phyloP scores from a whole-genome alignment of 306 rosid genomes.

The Casuarina cunninghamiana region DNA sequence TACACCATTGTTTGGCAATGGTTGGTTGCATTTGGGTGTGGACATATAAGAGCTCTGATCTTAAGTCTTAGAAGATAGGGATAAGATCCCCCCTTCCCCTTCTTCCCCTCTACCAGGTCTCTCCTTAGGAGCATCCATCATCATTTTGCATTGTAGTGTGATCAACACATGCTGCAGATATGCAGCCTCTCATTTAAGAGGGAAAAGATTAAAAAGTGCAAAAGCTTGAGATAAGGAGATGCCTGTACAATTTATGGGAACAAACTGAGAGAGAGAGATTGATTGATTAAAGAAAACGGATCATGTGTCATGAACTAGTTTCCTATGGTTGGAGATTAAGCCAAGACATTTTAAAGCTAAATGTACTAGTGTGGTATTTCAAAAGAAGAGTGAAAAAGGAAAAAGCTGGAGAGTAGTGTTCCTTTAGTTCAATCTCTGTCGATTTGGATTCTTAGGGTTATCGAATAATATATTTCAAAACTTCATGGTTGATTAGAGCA shows the following conservation, averaged over 20 bases:
- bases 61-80: background rate
- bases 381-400: background rate
- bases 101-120: background rate
- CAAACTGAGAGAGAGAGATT: background rate
- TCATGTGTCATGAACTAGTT: background rate
- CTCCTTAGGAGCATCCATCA: background rate
- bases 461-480: background rate
- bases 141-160: no score
- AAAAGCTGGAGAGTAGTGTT: background rate
- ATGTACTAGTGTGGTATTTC: background rate
- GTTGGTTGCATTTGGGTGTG: background rate
- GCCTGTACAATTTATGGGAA: background rate
- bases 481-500: background rate
- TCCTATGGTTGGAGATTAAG: background rate
- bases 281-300: background rate
- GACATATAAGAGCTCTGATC: background rate
- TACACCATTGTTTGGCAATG: background rate
- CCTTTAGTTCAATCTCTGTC: background rate
- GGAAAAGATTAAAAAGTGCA: no score
- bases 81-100: background rate
- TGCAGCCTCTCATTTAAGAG: no score
- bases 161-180: no score
- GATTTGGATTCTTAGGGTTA: background rate
- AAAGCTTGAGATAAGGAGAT: background rate
- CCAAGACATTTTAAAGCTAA: background rate